A percentile compares a stretch with the other conserved stretches of the same genome.
These are phyloP conservation scores for Pythium utonaiense DNA, from an alignment of 352 stramenopile genomes.

Conservation along the genomic window DNA sequence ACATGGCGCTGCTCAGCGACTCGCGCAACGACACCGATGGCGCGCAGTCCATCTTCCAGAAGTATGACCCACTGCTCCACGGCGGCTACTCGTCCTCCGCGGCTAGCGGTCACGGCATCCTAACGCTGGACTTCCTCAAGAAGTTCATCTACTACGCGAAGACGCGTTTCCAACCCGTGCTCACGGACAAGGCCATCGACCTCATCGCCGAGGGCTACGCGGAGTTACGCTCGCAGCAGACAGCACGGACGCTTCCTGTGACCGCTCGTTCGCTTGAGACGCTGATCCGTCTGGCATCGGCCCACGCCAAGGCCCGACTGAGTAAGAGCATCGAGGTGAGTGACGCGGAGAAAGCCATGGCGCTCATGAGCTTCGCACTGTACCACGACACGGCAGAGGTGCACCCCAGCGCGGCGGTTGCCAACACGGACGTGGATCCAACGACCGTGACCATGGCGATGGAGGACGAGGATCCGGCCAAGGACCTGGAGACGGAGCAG, in stretches of 20 bases:
- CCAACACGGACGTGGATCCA: background rate
- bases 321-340: conserved; percentile 82
- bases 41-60: conserved; percentile 87
- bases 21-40: conserved; percentile 60
- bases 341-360: conserved; percentile 91
- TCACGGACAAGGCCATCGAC: conserved; percentile 87
- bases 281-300: conserved; percentile 98
- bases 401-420: conserved; percentile 15
- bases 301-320: conserved; percentile 96
- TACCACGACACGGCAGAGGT: conserved; percentile 92
- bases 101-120: conserved; percentile 69
- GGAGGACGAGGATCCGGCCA: conserved; percentile 14
- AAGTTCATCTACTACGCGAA: conserved; percentile 99
- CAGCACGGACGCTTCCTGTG: conserved; percentile 91
- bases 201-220: conserved; percentile 97
- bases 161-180: conserved; percentile 85
- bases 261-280: conserved; percentile 99
- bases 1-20: conserved; percentile 67
- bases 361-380: conserved; percentile 97
- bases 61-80: conserved; percentile 88
- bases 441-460: conserved; percentile 3
- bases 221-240: conserved; percentile 95
- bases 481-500: conserved; percentile 10
- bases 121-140: conserved; percentile 96
- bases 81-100: conserved; percentile 56